These are phyloP conservation scores for Orbilia brochopaga DNA, from an alignment of 2,329 filamentous ascomycete genomes.

Conservation along the genomic window DNA sequence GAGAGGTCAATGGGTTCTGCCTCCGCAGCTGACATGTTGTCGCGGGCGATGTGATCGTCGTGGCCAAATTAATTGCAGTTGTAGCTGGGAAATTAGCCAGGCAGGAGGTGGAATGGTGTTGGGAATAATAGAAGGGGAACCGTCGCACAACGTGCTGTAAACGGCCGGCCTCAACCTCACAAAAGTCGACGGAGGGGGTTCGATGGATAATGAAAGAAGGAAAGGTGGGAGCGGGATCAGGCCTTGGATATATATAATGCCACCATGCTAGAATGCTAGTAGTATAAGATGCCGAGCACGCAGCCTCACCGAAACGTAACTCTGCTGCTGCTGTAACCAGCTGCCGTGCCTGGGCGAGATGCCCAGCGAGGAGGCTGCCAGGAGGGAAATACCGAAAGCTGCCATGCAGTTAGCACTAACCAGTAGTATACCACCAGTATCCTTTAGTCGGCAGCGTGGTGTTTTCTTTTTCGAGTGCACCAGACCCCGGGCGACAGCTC, in stretches of 20 bases:
- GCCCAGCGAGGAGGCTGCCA: neutral
- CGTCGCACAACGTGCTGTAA: conserved; percentile 20
- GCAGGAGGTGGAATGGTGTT: too few relatives aligned
- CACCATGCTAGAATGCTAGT: too few relatives aligned
- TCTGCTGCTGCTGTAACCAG: neutral
- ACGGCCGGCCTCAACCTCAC: too few relatives aligned
- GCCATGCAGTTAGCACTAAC: too few relatives aligned
- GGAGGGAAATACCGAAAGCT: conserved; percentile 37
- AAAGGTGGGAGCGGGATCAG: conserved; percentile 35
- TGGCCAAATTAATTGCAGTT: too few relatives aligned
- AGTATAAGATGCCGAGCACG: conserved; percentile 16
- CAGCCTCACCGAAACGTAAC: conserved; percentile 13
- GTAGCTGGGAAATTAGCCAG: too few relatives aligned
- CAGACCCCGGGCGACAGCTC: conserved; percentile 23
- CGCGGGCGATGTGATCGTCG: neutral
- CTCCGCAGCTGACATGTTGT: conserved; percentile 16
- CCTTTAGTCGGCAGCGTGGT: neutral
- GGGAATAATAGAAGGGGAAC: too few relatives aligned
- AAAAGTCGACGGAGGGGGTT: conserved; percentile 15
- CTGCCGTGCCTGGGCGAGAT: conserved; percentile 9
- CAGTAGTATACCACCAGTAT: too few relatives aligned
- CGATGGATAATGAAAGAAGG: conserved; percentile 13
- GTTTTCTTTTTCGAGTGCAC: conserved; percentile 48
- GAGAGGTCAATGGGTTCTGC: conserved; percentile 39
- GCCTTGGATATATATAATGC: conserved; percentile 50